Conservation (phyloP, 305 asterid genomes). For the Fraxinus angustifolia region DNA sequence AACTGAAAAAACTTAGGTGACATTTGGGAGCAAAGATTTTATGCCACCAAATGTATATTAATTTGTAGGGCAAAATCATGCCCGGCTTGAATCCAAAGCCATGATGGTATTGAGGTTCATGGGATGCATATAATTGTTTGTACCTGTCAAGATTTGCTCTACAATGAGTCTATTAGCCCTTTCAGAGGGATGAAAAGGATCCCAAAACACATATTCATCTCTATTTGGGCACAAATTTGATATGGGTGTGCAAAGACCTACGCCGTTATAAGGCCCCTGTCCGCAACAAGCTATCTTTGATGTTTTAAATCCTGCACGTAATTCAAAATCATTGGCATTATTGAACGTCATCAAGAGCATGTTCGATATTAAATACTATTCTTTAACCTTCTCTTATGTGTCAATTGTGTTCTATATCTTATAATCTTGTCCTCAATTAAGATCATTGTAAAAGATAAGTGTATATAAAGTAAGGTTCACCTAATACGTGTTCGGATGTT, state of each 20-base stretch:
- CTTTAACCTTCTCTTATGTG: too few relatives aligned
- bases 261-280: constrained; percentile 30
- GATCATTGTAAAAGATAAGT: too few relatives aligned
- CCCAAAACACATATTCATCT: constrained; percentile 29
- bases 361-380: neutral
- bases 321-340: neutral
- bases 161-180: constrained; percentile 28
- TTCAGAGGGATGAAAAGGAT: constrained; percentile 31
- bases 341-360: neutral
- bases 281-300: constrained; percentile 34
- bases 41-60: neutral
- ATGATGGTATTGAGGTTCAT: constrained; percentile 32
- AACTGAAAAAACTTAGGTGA: neutral
- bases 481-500: too few relatives aligned
- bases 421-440: too few relatives aligned
- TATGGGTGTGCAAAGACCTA: constrained; percentile 27
- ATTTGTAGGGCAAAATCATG: neutral
- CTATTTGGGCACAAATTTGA: constrained; percentile 31
- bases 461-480: too few relatives aligned
- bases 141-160: constrained; percentile 22
- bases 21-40: neutral
- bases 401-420: too few relatives aligned
- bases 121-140: constrained; percentile 20
- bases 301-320: constrained; percentile 25
- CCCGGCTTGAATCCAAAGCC: constrained; percentile 14